Percentiles rank a stretch among this genome's conserved stretches.
These are phyloP conservation scores for Potentilla sterilis DNA, from an alignment of 306 rosid species.

Conservation along the genomic window DNA sequence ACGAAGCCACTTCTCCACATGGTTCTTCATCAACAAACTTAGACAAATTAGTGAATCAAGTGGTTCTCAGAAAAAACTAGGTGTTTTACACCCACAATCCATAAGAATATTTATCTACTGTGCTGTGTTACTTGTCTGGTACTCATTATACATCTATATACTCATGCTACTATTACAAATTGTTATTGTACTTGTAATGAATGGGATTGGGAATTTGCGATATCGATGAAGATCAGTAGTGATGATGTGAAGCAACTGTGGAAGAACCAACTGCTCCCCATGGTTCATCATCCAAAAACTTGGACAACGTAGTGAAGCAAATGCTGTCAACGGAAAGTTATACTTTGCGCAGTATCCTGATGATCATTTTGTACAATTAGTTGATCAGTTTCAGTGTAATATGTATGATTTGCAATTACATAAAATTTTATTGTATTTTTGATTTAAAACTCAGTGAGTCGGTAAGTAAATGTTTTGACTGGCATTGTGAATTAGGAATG, in stretches of 20 bases:
- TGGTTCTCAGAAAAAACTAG: not conserved
- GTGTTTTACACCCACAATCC: not conserved
- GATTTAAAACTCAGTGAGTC: too few species aligned
- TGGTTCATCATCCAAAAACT: conserved; percentile 8
- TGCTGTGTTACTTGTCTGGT: too few species aligned
- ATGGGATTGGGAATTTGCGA: conserved; percentile 10
- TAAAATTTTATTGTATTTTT: too few species aligned
- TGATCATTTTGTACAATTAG: not conserved
- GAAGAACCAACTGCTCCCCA: not conserved
- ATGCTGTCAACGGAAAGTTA: not conserved
- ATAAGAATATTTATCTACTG: too few species aligned
- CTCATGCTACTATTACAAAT: not conserved
- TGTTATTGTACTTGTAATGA: conserved; percentile 3
- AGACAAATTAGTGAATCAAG: conserved; percentile 3
- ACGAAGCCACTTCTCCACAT: conserved; percentile 15
- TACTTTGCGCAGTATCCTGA: too few species aligned
- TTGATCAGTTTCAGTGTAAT: too few species aligned
- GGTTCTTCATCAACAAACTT: conserved; percentile 13
- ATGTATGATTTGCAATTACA: not conserved
- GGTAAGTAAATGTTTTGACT: too few species aligned
- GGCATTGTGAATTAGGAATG: too few species aligned
- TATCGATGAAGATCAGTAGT: conserved; percentile 15
- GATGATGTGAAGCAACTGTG: conserved; percentile 22
- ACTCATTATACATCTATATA: too few species aligned
- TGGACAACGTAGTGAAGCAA: not conserved